phyloP scores from a whole-genome alignment of 176 grass and related monocot genomes.

The Zoysia pacifica region DNA sequence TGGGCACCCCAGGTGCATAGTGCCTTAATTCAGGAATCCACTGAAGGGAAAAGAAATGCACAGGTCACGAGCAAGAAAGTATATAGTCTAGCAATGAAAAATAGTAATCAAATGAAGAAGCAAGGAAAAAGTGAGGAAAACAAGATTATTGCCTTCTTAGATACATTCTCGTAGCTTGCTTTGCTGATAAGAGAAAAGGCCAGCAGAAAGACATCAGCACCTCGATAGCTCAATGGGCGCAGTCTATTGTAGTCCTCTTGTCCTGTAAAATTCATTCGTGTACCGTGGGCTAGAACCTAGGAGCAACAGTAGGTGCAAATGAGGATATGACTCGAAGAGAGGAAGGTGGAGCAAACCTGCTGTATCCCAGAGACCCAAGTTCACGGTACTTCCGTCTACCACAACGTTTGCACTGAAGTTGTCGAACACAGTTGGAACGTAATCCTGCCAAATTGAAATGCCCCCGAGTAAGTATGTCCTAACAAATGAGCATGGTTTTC shows the following conservation, averaged over 20 bases:
- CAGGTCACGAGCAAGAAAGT: conserved; percentile 27
- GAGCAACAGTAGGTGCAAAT: conserved; percentile 7
- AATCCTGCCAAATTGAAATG: conserved; percentile 53
- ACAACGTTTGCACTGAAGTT: conserved; percentile 76
- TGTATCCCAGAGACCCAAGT: conserved; percentile 77
- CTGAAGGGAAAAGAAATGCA: conserved; percentile 41
- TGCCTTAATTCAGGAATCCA: conserved; percentile 81
- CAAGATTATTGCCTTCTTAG: conserved; percentile 59
- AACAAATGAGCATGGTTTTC: background rate
- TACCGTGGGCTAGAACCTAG: background rate
- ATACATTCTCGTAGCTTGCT: conserved; percentile 84
- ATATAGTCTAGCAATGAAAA: background rate
- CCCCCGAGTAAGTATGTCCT: background rate
- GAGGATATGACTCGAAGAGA: background rate
- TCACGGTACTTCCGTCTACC: conserved; percentile 66
- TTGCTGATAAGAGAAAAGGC: conserved; percentile 85
- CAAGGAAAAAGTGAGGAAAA: conserved; percentile 5
- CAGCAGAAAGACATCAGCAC: conserved; percentile 75
- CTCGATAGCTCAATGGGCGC: conserved; percentile 70
- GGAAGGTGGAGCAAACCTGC: conserved; percentile 44
- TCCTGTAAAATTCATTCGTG: conserved; percentile 47
- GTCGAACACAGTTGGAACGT: conserved; percentile 71
- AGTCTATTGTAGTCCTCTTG: conserved; percentile 82
- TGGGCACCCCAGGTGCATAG: conserved; percentile 79
- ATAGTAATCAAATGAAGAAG: conserved; percentile 11